phyloP scores from a whole-genome alignment of 2,329 filamentous ascomycete genomes.

The Aspergillus pseudotamarii region DNA sequence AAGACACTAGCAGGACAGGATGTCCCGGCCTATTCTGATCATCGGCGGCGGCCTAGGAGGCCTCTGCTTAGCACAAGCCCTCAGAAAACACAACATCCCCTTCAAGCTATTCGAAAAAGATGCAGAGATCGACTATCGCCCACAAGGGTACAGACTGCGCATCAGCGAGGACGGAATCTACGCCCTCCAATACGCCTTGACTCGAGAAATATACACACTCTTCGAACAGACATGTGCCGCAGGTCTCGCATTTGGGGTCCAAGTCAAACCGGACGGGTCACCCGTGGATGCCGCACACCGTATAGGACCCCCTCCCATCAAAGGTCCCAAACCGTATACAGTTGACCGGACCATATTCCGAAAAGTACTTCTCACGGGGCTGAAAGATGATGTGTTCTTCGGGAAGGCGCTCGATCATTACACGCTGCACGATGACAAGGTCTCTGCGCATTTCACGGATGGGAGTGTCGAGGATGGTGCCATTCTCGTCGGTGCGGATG shows the following conservation, averaged over 20 bases:
- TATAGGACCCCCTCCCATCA: conserved; percentile 19
- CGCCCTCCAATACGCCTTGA: background rate
- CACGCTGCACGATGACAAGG: background rate
- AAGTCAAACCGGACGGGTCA: background rate
- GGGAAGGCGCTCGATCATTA: background rate
- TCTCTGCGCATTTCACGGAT: conserved; percentile 35
- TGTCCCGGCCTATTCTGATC: conserved; percentile 32
- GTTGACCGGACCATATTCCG: background rate
- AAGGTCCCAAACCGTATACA: background rate
- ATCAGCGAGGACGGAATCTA: background rate
- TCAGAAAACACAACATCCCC: conserved; percentile 36
- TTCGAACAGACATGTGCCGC: conserved; percentile 24
- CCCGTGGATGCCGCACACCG: conserved; percentile 8
- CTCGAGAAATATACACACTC: conserved; percentile 18
- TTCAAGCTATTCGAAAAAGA: conserved; percentile 44
- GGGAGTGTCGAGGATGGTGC: conserved; percentile 33
- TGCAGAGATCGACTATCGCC: conserved; percentile 28
- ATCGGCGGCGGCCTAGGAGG: conserved; percentile 41
- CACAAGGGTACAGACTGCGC: conserved; percentile 44
- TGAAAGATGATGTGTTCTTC: background rate
- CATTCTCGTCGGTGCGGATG: conserved; percentile 46
- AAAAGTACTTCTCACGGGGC: background rate
- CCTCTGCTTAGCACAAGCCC: conserved; percentile 39
- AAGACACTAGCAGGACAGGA: background rate
- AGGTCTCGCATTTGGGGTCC: background rate